Percentiles rank a stretch among this genome's conserved stretches.
phyloP scores from a whole-genome alignment of 1,284 basidiomycete genomes.

The Tilletia indica region DNA sequence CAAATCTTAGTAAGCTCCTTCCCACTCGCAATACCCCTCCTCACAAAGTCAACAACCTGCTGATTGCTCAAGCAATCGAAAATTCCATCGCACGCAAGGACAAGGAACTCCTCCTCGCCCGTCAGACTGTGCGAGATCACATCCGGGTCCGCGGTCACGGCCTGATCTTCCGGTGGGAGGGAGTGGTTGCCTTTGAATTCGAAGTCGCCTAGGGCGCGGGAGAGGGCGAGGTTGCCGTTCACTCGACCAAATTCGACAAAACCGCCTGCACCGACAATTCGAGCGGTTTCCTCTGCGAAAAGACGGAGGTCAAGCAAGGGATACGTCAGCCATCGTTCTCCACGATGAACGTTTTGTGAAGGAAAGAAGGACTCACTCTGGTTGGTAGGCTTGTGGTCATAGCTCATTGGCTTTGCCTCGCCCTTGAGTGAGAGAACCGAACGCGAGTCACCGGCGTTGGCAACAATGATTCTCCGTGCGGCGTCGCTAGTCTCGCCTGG shows the following conservation, averaged over 20 bases:
- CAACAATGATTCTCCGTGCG: slow-evolving; percentile 57
- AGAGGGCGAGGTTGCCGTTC: slow-evolving; percentile 94
- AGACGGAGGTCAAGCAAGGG: not conserved
- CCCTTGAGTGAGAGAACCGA: slow-evolving; percentile 85
- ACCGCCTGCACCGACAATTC: slow-evolving; percentile 90
- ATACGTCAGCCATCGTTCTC: not conserved
- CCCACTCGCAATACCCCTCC: slow-evolving; percentile 77
- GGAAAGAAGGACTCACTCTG: slow-evolving; percentile 64
- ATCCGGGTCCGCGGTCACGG: slow-evolving; percentile 94
- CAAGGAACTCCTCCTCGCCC: slow-evolving; percentile 90
- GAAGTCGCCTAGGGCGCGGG: slow-evolving; percentile 93
- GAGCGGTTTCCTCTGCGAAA: slow-evolving; percentile 72
- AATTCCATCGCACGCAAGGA: slow-evolving; percentile 96
- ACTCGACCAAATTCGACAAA: slow-evolving; percentile 97
- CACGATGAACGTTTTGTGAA: not conserved
- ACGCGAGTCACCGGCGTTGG: slow-evolving; percentile 96
- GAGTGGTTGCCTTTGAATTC: slow-evolving; percentile 94
- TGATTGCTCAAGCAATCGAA: slow-evolving; percentile 97
- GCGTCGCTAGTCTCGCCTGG: slow-evolving; percentile 27
- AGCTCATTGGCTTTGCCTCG: slow-evolving; percentile 80
- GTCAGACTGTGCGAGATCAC: slow-evolving; percentile 76
- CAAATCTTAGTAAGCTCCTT: slow-evolving; percentile 77
- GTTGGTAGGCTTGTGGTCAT: slow-evolving; percentile 93
- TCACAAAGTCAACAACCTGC: slow-evolving; percentile 85
- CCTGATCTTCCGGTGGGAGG: slow-evolving; percentile 81